These are phyloP conservation scores for Nelumbo lutea DNA, from an alignment of 164 flowering plant species.

Conservation along the genomic window DNA sequence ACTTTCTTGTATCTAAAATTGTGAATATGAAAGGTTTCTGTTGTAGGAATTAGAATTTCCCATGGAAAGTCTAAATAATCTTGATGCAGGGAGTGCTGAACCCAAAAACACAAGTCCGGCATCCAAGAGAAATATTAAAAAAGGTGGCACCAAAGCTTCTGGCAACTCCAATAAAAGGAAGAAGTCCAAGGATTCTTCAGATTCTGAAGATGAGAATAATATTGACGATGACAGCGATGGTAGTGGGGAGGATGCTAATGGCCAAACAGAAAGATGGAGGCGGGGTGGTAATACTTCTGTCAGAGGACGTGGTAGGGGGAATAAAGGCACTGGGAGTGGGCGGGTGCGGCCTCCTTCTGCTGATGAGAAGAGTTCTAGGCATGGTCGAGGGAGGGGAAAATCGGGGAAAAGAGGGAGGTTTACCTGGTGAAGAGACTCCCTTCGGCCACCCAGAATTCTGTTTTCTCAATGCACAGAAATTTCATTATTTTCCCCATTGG, in stretches of 20 bases:
- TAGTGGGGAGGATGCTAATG: slow-evolving; percentile 44
- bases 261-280: slow-evolving; percentile 19
- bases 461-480: neutral
- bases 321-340: slow-evolving; percentile 45
- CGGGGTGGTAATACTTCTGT: slow-evolving; percentile 43
- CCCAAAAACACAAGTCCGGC: slow-evolving; percentile 19
- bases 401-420: slow-evolving; percentile 65
- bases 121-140: slow-evolving; percentile 33
- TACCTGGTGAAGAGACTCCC: slow-evolving; percentile 32
- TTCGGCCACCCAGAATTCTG: slow-evolving; percentile 9
- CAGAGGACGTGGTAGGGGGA: slow-evolving; percentile 47
- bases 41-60: too few relatives aligned
- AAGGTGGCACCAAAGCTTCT: slow-evolving; percentile 35
- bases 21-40: too few relatives aligned
- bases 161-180: slow-evolving; percentile 63
- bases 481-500: neutral
- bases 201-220: slow-evolving; percentile 46
- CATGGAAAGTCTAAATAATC: too few relatives aligned
- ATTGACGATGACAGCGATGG: slow-evolving; percentile 19
- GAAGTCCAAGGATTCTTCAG: slow-evolving; percentile 39
- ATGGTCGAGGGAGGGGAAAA: slow-evolving; percentile 25
- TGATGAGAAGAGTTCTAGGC: slow-evolving; percentile 19
- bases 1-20: too few relatives aligned
- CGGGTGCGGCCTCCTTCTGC: slow-evolving; percentile 51
- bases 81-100: slow-evolving; percentile 32